Base-by-base conservation (phyloP, 2,329 filamentous ascomycete species). In the Metarhizium album region DNA sequence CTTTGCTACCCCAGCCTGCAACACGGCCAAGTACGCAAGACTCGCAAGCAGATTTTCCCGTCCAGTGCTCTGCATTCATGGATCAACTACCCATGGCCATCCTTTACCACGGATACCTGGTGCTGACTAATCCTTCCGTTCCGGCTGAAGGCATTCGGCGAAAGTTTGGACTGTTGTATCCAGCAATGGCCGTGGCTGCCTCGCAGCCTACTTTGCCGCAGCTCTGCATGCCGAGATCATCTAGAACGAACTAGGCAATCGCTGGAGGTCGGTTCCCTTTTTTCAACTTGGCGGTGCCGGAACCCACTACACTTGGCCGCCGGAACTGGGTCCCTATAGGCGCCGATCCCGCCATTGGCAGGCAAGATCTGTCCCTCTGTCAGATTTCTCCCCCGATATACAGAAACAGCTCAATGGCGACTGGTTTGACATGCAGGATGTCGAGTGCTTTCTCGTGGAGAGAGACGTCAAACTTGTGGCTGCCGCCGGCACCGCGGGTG, bases 261-360 rank as follows among this genome's bases (percentile, higher is more conserved):
- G 18, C 8, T 53, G 42, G 37, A 18, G 2, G 16, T 48, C 45
- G 13, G 42, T 56, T 47, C 82, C 84, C 0, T 82, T 84, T 51
- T 73, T 82, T 40, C 71, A 80, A 55, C 67, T 87, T 40, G 84
- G 84, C 2, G 82, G 82, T 2, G 76, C 82, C 0, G 84, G 84
- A 0, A 83, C 80, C 0, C 55, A 56, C 43, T 56, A 52, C 37
- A 18, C 53, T 14, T 48, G 46, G 49, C 31, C 48, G 20, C 48
- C 48, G 0, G 48, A 50, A 24, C 22, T 38, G 3, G 48, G 48
- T 11, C 49, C 43, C 16, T 49, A 33, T 37, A 48, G 23, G 14
- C 46, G 43, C 13, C 31, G 22, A 7, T 45, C 16, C 5, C 47
- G 46, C n/a, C 27, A 49, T 22, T 43, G 49, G 43, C 47, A 42